These are phyloP conservation scores for Solanum bulbocastanum DNA, from an alignment of 257 asterid genomes.

Conservation along the genomic window DNA sequence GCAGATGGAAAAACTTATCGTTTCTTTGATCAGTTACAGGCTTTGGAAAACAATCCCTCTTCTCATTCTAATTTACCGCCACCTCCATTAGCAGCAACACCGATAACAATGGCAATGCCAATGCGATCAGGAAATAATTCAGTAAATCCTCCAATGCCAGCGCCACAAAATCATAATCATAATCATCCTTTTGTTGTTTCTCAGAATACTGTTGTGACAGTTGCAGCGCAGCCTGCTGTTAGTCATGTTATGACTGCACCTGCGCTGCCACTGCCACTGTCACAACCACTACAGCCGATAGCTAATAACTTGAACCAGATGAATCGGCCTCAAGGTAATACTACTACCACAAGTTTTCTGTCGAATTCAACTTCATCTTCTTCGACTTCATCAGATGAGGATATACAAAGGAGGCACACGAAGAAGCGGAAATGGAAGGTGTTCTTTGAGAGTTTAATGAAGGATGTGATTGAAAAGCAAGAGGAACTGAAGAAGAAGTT, in stretches of 20 bases:
- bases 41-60: constrained; percentile 39
- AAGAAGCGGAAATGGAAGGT: constrained; percentile 42
- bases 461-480: constrained; percentile 48
- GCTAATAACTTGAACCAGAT: background rate
- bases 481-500: constrained; percentile 56
- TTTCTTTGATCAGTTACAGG: constrained; percentile 80
- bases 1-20: constrained; percentile 83
- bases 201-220: background rate
- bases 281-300: background rate
- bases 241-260: background rate
- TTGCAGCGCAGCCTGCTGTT: background rate
- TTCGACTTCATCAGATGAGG: background rate
- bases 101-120: constrained; percentile 18
- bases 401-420: background rate
- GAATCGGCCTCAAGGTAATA: constrained; percentile 10
- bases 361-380: background rate
- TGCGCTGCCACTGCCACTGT: background rate
- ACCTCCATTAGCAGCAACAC: constrained; percentile 17
- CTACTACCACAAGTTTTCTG: background rate
- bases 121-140: constrained; percentile 25
- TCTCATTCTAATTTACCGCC: background rate
- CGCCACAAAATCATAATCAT: background rate
- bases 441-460: constrained; percentile 38
- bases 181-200: background rate
- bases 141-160: constrained; percentile 19